phyloP scores from a whole-genome alignment of 441 rosid species.

The Pelargonium citronellum region DNA sequence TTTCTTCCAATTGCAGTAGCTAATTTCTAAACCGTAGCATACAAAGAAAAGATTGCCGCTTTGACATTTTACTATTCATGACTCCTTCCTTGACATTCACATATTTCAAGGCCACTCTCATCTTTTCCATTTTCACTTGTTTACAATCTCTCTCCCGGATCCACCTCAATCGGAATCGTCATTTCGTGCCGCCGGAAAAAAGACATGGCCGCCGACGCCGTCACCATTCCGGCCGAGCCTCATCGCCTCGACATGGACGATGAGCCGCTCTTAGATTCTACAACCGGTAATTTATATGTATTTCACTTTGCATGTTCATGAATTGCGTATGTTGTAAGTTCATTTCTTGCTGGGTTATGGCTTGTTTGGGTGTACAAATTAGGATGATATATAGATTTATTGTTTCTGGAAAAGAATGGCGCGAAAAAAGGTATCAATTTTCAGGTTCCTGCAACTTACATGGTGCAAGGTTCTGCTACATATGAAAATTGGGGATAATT shows the following conservation, averaged over 20 bases:
- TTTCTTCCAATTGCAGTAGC: too few species aligned
- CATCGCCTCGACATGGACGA: constrained; percentile 43
- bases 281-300: constrained; percentile 32
- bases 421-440: too few species aligned
- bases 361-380: too few species aligned
- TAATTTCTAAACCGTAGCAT: too few species aligned
- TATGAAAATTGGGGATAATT: neutral
- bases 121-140: constrained; percentile 28
- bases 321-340: too few species aligned
- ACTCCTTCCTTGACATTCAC: neutral
- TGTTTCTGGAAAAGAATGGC: too few species aligned
- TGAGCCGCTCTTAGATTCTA: constrained; percentile 37
- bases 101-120: constrained; percentile 27
- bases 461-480: neutral
- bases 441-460: too few species aligned
- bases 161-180: constrained; percentile 20
- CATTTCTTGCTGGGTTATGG: too few species aligned
- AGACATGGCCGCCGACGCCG: constrained; percentile 32
- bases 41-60: too few species aligned
- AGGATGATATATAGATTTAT: too few species aligned
- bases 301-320: neutral
- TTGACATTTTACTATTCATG: too few species aligned
- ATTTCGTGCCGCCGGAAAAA: constrained; percentile 13
- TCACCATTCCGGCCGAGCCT: constrained; percentile 35
- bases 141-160: constrained; percentile 13